Evolutionary conservation across 164 flowering plant species (phyloP).

Genomic region (Stephania cephalantha): DNA sequence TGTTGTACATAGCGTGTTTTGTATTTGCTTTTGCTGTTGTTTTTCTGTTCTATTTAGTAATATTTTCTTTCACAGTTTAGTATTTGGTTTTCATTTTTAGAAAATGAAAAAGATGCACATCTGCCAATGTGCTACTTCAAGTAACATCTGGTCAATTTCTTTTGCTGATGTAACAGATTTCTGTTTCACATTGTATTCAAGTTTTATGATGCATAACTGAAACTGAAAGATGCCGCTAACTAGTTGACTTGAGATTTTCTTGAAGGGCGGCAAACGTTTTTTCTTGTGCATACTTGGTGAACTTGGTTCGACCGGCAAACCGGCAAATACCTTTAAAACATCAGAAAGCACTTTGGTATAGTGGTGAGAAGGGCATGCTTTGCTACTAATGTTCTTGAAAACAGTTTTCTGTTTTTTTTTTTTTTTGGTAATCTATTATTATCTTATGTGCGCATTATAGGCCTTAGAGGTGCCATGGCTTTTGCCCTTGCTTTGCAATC

Average conservation of each 20-base stretch:
- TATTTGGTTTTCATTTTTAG: neutral
- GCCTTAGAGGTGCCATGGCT: slow-evolving; percentile 99
- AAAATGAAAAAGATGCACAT: neutral
- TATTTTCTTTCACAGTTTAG: neutral
- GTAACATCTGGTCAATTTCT: neutral
- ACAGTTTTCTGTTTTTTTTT: neutral
- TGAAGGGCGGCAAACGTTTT: slow-evolving; percentile 94
- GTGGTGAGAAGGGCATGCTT: slow-evolving; percentile 58
- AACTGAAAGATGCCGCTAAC: neutral
- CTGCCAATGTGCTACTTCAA: neutral
- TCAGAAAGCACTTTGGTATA: slow-evolving; percentile 99
- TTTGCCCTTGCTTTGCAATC: slow-evolving; percentile 99
- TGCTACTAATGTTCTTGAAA: neutral
- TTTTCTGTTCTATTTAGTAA: too few relatives aligned
- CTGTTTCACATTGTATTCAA: neutral
- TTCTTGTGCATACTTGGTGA: slow-evolving; percentile 87
- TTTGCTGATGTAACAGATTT: neutral
- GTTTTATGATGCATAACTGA: neutral
- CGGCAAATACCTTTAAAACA: slow-evolving; percentile 77
- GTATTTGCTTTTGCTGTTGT: neutral
- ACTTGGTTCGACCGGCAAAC: slow-evolving; percentile 73
- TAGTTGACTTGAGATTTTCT: slow-evolving; percentile 2
- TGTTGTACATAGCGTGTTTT: neutral
- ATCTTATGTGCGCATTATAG: slow-evolving; percentile 31
- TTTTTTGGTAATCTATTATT: slow-evolving; percentile 1